Conservation (phyloP, 352 stramenopile genomes). For the Phytopythium helicoides region DNA sequence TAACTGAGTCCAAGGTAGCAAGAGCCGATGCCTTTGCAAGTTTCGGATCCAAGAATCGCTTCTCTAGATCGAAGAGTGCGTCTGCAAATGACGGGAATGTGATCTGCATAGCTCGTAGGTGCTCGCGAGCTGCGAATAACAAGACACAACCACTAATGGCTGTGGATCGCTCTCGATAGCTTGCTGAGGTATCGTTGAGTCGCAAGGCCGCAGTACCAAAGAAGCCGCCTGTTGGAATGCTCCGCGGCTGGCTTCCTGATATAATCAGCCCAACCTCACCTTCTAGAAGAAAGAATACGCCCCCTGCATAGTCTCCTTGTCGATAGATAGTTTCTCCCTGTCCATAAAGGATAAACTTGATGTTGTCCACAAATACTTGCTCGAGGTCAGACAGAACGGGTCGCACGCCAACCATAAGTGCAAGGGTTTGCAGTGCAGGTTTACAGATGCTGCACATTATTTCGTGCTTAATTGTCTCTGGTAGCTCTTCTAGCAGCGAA, state of each 20-base stretch:
- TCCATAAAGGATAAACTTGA: slow-evolving; percentile 66
- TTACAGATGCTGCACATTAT: slow-evolving; percentile 64
- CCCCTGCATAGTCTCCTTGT: slow-evolving; percentile 52
- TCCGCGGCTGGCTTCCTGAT: slow-evolving; percentile 29
- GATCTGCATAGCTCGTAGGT: slow-evolving; percentile 34
- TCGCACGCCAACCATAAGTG: slow-evolving; percentile 38
- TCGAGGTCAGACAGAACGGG: slow-evolving; percentile 50
- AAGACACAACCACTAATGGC: slow-evolving; percentile 56
- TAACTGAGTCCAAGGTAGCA: slow-evolving; percentile 1
- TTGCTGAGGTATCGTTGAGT: slow-evolving; percentile 28
- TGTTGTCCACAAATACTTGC: slow-evolving; percentile 54
- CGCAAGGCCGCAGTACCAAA: slow-evolving; percentile 46
- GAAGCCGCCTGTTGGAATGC: slow-evolving; percentile 47
- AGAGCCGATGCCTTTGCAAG: slow-evolving; percentile 42
- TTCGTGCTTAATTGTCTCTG: slow-evolving; percentile 53
- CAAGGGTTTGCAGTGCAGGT: slow-evolving; percentile 51
- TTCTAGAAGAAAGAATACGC: slow-evolving; percentile 57
- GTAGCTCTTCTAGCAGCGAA: slow-evolving; percentile 53
- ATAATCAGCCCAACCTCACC: slow-evolving; percentile 48
- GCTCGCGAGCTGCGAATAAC: slow-evolving; percentile 47
- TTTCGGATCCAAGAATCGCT: slow-evolving; percentile 47
- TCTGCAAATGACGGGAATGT: slow-evolving; percentile 29
- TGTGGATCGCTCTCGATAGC: slow-evolving; percentile 45
- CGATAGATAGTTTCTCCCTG: slow-evolving; percentile 67
- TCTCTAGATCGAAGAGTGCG: slow-evolving; percentile 39